These are phyloP conservation scores for Stagonosporopsis tanaceti DNA, from an alignment of 2,329 filamentous ascomycete genomes.

Conservation along the genomic window DNA sequence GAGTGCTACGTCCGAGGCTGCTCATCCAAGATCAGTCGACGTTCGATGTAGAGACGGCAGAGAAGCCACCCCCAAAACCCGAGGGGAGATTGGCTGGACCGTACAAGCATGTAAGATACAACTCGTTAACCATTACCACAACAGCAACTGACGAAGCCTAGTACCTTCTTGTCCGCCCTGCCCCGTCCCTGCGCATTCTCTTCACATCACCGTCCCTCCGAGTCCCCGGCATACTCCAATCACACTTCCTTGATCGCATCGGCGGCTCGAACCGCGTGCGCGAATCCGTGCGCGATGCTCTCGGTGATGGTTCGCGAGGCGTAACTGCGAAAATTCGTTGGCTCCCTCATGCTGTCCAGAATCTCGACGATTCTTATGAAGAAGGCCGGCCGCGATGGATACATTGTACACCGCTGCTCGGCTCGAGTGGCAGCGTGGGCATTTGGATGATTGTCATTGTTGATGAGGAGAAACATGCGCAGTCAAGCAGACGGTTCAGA, in stretches of 20 bases:
- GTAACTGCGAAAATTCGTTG: constrained; percentile 79
- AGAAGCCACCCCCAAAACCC: constrained; percentile 24
- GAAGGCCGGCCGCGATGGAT: constrained; percentile 75
- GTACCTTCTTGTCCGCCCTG: constrained; percentile 59
- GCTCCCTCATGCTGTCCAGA: constrained; percentile 55
- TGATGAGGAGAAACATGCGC: constrained; percentile 57
- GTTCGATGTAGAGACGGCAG: constrained; percentile 35
- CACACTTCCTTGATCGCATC: constrained; percentile 58
- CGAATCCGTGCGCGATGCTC: constrained; percentile 64
- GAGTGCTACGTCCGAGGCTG: constrained; percentile 53
- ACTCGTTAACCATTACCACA: not conserved
- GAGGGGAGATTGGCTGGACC: constrained; percentile 55
- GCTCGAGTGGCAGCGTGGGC: constrained; percentile 71
- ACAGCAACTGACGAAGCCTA: constrained; percentile 31
- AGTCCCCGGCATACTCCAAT: constrained; percentile 59
- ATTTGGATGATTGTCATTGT: constrained; percentile 82
- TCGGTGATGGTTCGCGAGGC: constrained; percentile 69
- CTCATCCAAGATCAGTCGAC: constrained; percentile 58
- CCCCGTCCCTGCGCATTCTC: constrained; percentile 58
- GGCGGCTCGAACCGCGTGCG: constrained; percentile 61
- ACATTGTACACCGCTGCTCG: constrained; percentile 76
- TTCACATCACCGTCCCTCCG: constrained; percentile 60
- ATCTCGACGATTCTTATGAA: constrained; percentile 56
- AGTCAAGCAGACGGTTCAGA: constrained; percentile 37
- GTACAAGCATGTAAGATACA: constrained; percentile 64